These are phyloP conservation scores for Phytophthora kernoviae DNA, from an alignment of 352 stramenopile genomes.

Conservation along the genomic window DNA sequence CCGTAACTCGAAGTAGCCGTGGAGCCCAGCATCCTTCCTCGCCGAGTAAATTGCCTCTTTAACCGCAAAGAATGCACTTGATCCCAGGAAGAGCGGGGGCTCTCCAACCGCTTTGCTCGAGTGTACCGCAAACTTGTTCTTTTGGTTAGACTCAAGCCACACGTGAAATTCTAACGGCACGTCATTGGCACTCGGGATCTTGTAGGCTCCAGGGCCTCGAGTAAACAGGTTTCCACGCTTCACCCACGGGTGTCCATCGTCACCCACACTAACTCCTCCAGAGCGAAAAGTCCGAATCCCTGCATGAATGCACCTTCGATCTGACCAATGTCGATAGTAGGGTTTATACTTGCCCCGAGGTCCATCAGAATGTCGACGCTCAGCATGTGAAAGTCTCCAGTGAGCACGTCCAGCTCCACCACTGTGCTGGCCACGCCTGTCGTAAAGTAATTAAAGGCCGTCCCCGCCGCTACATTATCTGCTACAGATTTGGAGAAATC, in stretches of 20 bases:
- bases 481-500: slow-evolving; percentile 89
- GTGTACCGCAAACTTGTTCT: slow-evolving; percentile 96
- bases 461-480: slow-evolving; percentile 90
- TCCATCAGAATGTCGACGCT: slow-evolving; percentile 91
- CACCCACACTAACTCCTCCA: slow-evolving; percentile 95
- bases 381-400: slow-evolving; percentile 91
- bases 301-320: slow-evolving; percentile 98
- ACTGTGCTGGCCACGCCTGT: slow-evolving; percentile 92
- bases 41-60: slow-evolving; percentile 94
- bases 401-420: slow-evolving; percentile 96
- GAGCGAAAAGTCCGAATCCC: slow-evolving; percentile 94
- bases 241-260: slow-evolving; percentile 94
- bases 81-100: slow-evolving; percentile 95
- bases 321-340: slow-evolving; percentile 97
- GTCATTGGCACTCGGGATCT: slow-evolving; percentile 97
- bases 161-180: slow-evolving; percentile 95
- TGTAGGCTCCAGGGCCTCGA: slow-evolving; percentile 95
- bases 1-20: slow-evolving; percentile 74
- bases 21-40: slow-evolving; percentile 60
- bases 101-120: slow-evolving; percentile 97
- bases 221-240: slow-evolving; percentile 93
- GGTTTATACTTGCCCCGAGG: slow-evolving; percentile 95
- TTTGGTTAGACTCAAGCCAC: slow-evolving; percentile 91
- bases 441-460: slow-evolving; percentile 97
- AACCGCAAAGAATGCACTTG: slow-evolving; percentile 95